These are phyloP conservation scores for Colletotrichum salicis DNA, from an alignment of 2,329 filamentous ascomycete species.

Conservation along the genomic window DNA sequence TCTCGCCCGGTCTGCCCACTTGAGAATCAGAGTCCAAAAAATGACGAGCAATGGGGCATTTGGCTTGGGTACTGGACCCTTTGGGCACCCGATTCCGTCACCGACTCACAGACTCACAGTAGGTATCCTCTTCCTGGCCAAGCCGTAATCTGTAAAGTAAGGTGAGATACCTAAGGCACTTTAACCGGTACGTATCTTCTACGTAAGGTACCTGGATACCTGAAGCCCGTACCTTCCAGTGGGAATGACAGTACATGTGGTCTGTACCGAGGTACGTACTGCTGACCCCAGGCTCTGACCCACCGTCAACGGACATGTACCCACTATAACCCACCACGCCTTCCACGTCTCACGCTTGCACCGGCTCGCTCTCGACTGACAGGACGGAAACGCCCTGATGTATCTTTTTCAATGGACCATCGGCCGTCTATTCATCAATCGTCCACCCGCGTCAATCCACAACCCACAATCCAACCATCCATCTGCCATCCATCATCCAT, in stretches of 20 bases:
- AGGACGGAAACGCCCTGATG: background rate
- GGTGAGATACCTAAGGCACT: background rate
- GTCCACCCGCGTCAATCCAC: slow-evolving; percentile 5
- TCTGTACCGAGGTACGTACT: background rate
- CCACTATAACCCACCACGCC: background rate
- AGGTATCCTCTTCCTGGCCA: background rate
- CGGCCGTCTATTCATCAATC: background rate
- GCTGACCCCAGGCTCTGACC: background rate
- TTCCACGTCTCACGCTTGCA: slow-evolving; percentile 1
- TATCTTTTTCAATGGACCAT: background rate
- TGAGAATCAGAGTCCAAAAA: background rate
- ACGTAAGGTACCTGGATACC: background rate
- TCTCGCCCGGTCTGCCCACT: slow-evolving; percentile 1
- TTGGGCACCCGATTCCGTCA: background rate
- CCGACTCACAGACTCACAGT: background rate
- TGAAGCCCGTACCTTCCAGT: no score
- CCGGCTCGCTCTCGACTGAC: background rate
- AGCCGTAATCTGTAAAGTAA: background rate
- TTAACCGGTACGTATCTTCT: background rate
- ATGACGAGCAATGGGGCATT: background rate
- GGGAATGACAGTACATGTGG: background rate
- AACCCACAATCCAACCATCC: background rate
- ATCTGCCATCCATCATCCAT: background rate
- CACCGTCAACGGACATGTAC: background rate
- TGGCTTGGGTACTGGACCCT: background rate